Evolutionary conservation across 2,329 filamentous ascomycete species (phyloP).

Genomic region (Penicillium sp.): DNA sequence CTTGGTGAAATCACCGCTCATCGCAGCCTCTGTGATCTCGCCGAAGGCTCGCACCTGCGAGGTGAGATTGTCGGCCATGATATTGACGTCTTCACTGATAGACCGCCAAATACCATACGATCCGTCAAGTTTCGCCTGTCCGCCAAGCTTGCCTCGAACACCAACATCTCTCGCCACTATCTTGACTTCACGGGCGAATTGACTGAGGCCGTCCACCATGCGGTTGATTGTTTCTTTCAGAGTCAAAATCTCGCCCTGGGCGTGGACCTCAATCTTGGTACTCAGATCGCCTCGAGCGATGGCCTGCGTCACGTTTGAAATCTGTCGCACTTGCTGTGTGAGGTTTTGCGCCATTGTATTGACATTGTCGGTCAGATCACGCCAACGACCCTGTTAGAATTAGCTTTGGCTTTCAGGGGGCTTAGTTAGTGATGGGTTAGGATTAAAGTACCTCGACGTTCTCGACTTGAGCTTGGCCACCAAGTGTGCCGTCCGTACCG

Average conservation of each 20-base stretch:
- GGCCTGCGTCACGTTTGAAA: slow-evolving; percentile 87
- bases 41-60: slow-evolving; percentile 94
- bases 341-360: slow-evolving; percentile 65
- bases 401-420: too few species aligned
- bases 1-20: slow-evolving; percentile 92
- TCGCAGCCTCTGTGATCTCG: slow-evolving; percentile 91
- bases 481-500: slow-evolving; percentile 61
- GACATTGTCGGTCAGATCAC: slow-evolving; percentile 64
- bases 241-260: slow-evolving; percentile 86
- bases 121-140: slow-evolving; percentile 88
- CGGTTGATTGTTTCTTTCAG: slow-evolving; percentile 95
- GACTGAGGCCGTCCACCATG: slow-evolving; percentile 90
- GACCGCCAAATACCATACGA: slow-evolving; percentile 94
- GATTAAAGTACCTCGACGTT: slow-evolving; percentile 50
- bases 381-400: slow-evolving; percentile 55
- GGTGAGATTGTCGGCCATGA: slow-evolving; percentile 80
- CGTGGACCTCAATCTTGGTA: slow-evolving; percentile 89
- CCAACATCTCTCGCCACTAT: slow-evolving; percentile 91
- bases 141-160: slow-evolving; percentile 94
- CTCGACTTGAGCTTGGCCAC: slow-evolving; percentile 61
- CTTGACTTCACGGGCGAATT: slow-evolving; percentile 92
- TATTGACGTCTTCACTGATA: slow-evolving; percentile 93
- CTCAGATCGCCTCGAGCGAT: slow-evolving; percentile 93
- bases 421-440: too few species aligned
- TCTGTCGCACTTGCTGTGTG: slow-evolving; percentile 71